Percentiles rank a stretch among this genome's conserved stretches.
Conservation (phyloP, 176 grass and related monocot species). For the Aegilops speltoides region DNA sequence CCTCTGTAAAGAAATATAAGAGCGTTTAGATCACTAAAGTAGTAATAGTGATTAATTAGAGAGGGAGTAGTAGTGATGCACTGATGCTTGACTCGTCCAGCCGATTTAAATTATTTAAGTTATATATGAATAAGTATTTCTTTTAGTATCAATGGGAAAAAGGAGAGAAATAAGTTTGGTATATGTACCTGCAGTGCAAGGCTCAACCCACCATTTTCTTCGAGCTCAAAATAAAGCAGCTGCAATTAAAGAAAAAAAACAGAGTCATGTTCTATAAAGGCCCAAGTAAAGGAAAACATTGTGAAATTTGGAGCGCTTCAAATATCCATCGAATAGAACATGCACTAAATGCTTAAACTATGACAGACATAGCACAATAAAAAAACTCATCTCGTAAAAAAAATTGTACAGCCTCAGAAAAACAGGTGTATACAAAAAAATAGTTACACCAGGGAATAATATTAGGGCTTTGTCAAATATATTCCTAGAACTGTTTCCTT, state of each 20-base stretch:
- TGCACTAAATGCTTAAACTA: neutral
- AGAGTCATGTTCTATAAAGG: neutral
- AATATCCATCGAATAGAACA: neutral
- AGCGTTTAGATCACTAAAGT: too few species aligned
- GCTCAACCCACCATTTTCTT: slow-evolving; percentile 93
- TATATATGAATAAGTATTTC: neutral
- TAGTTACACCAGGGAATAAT: neutral
- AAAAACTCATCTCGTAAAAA: neutral
- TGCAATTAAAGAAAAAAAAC: slow-evolving; percentile 37
- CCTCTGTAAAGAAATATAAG: too few species aligned
- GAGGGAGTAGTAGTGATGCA: neutral
- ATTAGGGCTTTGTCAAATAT: neutral
- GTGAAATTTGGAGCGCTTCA: neutral
- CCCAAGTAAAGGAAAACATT: neutral
- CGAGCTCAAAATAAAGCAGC: slow-evolving; percentile 97
- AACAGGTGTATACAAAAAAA: neutral
- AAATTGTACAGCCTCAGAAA: neutral
- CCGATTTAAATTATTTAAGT: neutral
- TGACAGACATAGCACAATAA: neutral
- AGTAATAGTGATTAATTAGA: neutral
- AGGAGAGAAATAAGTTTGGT: neutral
- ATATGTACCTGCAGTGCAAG: slow-evolving; percentile 83
- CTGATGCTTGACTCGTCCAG: neutral
- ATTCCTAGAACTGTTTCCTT: neutral
- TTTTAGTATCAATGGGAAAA: neutral